A percentile compares a stretch with the other conserved stretches of the same genome.
Evolutionary conservation across 805 yeast genomes (phyloP).

Genomic region (Maudiozyma bulderi): DNA sequence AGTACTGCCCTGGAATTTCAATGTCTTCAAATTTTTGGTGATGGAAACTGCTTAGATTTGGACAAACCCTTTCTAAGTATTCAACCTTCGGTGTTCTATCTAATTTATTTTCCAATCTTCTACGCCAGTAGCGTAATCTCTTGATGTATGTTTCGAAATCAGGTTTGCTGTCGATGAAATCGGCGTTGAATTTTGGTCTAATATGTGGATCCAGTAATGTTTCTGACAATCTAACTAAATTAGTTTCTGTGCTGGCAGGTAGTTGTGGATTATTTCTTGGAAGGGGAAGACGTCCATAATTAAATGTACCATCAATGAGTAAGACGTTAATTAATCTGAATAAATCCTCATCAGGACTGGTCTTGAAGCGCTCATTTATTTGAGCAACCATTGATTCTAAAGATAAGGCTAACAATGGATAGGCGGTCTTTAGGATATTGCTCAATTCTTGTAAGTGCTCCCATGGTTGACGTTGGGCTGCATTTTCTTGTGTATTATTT

Average conservation of each 20-base stretch:
- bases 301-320: slow-evolving; percentile 87
- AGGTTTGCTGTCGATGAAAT: slow-evolving; percentile 79
- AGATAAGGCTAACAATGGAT: slow-evolving; percentile 85
- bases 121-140: slow-evolving; percentile 84
- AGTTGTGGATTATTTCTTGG: slow-evolving; percentile 82
- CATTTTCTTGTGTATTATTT: slow-evolving; percentile 5
- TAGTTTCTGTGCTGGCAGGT: slow-evolving; percentile 86
- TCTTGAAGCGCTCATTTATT: slow-evolving; percentile 84
- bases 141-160: slow-evolving; percentile 78
- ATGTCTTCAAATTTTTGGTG: slow-evolving; percentile 97
- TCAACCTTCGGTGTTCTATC: slow-evolving; percentile 76
- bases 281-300: slow-evolving; percentile 72
- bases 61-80: slow-evolving; percentile 82
- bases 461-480: slow-evolving; percentile 68
- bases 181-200: slow-evolving; percentile 82
- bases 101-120: slow-evolving; percentile 80
- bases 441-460: slow-evolving; percentile 86
- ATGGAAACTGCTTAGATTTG: slow-evolving; percentile 93
- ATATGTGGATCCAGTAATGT: slow-evolving; percentile 84
- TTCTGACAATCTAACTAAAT: slow-evolving; percentile 82
- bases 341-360: slow-evolving; percentile 92
- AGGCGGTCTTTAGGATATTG: slow-evolving; percentile 93
- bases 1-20: slow-evolving; percentile 94
- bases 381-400: slow-evolving; percentile 94
- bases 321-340: slow-evolving; percentile 87